Conservation (phyloP, 768 basidiomycete genomes). For the Daedaleopsis nitida region DNA sequence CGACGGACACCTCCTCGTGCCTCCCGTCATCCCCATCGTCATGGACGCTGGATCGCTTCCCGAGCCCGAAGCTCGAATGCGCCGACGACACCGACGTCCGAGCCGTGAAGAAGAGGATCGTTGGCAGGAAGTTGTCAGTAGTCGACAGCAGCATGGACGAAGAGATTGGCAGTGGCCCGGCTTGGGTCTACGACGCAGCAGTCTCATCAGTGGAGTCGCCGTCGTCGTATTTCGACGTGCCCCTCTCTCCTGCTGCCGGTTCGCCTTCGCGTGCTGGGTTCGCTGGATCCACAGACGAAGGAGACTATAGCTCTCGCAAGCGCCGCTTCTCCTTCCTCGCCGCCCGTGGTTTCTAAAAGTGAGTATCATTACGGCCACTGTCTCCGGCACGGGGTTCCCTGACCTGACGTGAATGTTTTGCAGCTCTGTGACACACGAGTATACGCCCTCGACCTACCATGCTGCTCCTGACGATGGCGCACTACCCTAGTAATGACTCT, state of each 20-base stretch:
- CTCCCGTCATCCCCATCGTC: conserved; percentile 7
- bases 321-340: conserved; percentile 17
- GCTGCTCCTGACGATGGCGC: no score
- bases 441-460: no score
- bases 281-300: background rate
- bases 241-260: conserved; percentile 4
- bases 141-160: conserved; percentile 4
- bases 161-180: background rate
- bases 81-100: conserved; percentile 4
- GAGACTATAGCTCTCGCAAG: conserved; percentile 12
- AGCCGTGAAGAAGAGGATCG: conserved; percentile 16
- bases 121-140: conserved; percentile 11
- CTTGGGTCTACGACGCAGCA: conserved; percentile 19
- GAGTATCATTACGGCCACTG: background rate
- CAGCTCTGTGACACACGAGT: background rate
- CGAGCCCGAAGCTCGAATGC: background rate
- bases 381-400: background rate
- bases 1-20: conserved; percentile 5
- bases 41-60: conserved; percentile 2
- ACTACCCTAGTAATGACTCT: no score
- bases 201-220: conserved; percentile 10
- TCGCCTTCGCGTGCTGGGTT: conserved; percentile 2
- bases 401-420: background rate
- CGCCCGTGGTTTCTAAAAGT: conserved; percentile 7
- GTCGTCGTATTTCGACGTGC: background rate